Conservation (phyloP, 768 basidiomycete species). For the Tephrocybe sp. region DNA sequence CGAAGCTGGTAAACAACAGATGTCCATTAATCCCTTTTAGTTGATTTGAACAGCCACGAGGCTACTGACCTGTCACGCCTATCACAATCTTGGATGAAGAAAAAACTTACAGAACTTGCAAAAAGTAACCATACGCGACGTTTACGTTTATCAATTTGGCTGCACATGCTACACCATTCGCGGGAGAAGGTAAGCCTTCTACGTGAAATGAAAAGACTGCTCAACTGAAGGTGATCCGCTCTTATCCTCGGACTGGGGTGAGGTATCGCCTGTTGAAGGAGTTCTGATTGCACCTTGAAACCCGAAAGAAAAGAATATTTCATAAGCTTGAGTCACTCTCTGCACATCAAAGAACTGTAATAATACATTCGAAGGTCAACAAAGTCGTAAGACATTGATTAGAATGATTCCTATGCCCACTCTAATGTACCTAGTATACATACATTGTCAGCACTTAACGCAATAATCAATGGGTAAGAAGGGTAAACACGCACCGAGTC, state of each 20-base stretch:
- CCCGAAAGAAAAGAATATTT: slow-evolving; percentile 1
- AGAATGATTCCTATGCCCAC: not conserved
- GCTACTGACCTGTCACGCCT: slow-evolving; percentile 6
- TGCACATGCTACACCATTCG: slow-evolving; percentile 7
- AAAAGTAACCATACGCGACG: not conserved
- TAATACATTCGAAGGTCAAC: not conserved
- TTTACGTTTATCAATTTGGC: not conserved
- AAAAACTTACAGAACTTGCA: not conserved
- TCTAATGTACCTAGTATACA: not conserved
- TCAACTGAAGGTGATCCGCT: slow-evolving; percentile 3
- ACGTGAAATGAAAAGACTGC: slow-evolving; percentile 1
- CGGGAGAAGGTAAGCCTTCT: slow-evolving; percentile 11
- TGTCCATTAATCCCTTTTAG: not conserved
- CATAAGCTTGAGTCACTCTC: not conserved
- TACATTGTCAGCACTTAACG: not conserved
- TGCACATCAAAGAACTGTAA: not conserved
- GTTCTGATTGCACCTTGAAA: not conserved
- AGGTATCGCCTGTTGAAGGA: not conserved
- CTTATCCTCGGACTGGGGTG: slow-evolving; percentile 5
- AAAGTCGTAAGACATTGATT: not conserved
- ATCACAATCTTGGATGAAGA: not conserved
- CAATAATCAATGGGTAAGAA: not conserved
- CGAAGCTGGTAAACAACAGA: not conserved
- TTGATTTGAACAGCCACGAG: slow-evolving; percentile 1
- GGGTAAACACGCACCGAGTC: not conserved